A percentile compares a stretch with the other conserved stretches of the same genome.
Conservation (phyloP, 2,329 filamentous ascomycete genomes). For the Trichoderma sp. region DNA sequence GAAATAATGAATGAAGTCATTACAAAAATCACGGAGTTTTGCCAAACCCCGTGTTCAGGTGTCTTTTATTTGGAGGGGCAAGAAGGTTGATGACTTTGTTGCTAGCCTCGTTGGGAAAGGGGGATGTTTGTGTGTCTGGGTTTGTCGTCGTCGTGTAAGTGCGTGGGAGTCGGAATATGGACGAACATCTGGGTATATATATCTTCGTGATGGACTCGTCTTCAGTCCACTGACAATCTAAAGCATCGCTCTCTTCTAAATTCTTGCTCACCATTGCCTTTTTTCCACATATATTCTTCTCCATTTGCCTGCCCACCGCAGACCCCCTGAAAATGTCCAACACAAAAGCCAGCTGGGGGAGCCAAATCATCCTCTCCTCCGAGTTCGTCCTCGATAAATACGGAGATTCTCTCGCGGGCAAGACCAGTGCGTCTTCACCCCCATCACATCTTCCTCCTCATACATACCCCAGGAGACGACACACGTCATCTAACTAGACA, state of each 20-base stretch:
- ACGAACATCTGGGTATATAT: background rate
- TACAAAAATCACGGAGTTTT: background rate
- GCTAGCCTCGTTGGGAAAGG: conserved; percentile 12
- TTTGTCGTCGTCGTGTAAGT: background rate
- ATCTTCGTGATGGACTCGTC: background rate
- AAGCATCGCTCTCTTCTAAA: background rate
- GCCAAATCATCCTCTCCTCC: conserved; percentile 14
- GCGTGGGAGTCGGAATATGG: background rate
- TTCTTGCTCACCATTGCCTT: background rate
- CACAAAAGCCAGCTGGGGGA: background rate
- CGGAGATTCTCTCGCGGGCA: conserved; percentile 3
- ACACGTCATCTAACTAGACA: background rate
- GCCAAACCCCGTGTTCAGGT: background rate
- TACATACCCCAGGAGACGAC: too few species aligned
- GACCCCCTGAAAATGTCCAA: background rate
- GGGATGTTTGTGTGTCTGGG: too few species aligned
- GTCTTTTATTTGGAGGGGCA: too few species aligned
- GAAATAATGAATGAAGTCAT: too few species aligned
- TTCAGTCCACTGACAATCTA: background rate
- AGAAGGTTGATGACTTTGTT: background rate
- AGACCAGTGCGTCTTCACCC: background rate
- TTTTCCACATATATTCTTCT: too few species aligned
- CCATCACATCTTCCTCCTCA: too few species aligned
- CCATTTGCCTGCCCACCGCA: too few species aligned
- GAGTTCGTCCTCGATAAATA: conserved; percentile 8